These are phyloP conservation scores for Phytophthora lateralis DNA, from an alignment of 352 stramenopile species.

Conservation along the genomic window DNA sequence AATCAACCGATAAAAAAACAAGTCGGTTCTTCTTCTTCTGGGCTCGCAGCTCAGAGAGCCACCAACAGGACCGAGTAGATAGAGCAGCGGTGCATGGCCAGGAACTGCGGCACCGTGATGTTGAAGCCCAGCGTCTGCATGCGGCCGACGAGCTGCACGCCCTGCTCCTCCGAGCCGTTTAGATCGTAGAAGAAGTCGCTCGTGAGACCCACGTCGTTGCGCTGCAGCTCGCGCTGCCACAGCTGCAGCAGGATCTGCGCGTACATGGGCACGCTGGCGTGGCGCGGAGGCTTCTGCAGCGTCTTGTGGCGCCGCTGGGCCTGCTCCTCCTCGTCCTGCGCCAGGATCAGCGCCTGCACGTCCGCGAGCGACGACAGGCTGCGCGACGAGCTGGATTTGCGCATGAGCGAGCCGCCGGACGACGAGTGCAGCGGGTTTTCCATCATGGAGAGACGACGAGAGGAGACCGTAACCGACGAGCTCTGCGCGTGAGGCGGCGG, in stretches of 20 bases:
- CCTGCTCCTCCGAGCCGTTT: conserved; percentile 61
- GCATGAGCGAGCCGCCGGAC: conserved; percentile 35
- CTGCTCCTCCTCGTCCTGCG: conserved; percentile 55
- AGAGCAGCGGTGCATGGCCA: conserved; percentile 66
- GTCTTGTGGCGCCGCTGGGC: conserved; percentile 41
- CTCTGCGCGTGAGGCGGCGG: conserved; percentile 9
- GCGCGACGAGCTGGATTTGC: conserved; percentile 64
- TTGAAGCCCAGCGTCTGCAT: conserved; percentile 73
- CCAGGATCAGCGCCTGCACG: conserved; percentile 48
- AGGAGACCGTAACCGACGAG: conserved; percentile 1
- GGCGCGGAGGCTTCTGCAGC: conserved; percentile 65
- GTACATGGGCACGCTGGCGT: conserved; percentile 68
- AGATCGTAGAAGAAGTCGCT: conserved; percentile 76
- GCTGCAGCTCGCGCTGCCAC: conserved; percentile 67
- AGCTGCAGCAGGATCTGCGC: conserved; percentile 68
- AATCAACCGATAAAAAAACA: conserved; percentile 11
- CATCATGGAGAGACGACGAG: conserved; percentile 22
- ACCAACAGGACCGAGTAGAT: conserved; percentile 75
- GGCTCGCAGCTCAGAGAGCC: conserved; percentile 42
- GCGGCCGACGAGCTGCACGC: conserved; percentile 54
- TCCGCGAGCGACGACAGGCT: conserved; percentile 45
- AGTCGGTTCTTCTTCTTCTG: background rate
- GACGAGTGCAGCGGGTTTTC: conserved; percentile 40
- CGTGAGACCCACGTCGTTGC: conserved; percentile 61
- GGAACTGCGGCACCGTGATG: conserved; percentile 67